These are phyloP conservation scores for Dentipellis fragilis DNA, from an alignment of 768 basidiomycete genomes.

Conservation along the genomic window DNA sequence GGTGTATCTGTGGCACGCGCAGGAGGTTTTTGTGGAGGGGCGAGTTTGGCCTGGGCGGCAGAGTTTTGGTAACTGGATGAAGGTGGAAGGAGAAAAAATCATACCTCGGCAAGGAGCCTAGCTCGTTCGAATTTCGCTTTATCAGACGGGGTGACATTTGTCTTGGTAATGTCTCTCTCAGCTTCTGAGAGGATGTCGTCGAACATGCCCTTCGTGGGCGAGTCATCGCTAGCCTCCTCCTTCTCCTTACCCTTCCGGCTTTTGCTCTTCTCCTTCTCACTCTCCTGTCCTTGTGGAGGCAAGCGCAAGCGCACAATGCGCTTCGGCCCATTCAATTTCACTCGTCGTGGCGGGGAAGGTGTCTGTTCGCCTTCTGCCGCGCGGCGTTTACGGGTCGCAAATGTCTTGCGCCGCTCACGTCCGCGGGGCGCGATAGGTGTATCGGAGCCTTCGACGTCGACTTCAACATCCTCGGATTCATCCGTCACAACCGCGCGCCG, in stretches of 20 bases:
- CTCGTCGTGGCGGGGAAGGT: background rate
- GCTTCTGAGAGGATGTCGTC: constrained; percentile 66
- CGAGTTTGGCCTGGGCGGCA: constrained; percentile 35
- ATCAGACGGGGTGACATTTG: constrained; percentile 50
- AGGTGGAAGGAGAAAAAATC: constrained; percentile 13
- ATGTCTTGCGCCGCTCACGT: constrained; percentile 2
- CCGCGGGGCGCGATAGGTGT: constrained; percentile 11
- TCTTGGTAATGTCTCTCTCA: constrained; percentile 68
- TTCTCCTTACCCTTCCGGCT: constrained; percentile 39
- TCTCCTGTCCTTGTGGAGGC: constrained; percentile 55
- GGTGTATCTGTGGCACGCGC: constrained; percentile 23
- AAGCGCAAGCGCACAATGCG: constrained; percentile 44
- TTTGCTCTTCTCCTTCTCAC: constrained; percentile 43
- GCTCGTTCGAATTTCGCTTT: constrained; percentile 66
- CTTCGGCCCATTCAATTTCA: constrained; percentile 17
- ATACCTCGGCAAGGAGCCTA: constrained; percentile 64
- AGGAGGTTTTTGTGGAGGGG: constrained; percentile 29
- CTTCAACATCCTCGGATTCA: constrained; percentile 14
- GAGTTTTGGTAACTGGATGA: constrained; percentile 2
- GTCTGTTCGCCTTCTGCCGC: constrained; percentile 1
- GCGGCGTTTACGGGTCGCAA: background rate
- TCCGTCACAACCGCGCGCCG: constrained; percentile 20
- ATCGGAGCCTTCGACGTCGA: constrained; percentile 19
- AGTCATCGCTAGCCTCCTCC: constrained; percentile 44
- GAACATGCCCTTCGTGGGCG: constrained; percentile 53